Conservation (phyloP, 2,329 filamentous ascomycete species). For the Monilinia polystroma region DNA sequence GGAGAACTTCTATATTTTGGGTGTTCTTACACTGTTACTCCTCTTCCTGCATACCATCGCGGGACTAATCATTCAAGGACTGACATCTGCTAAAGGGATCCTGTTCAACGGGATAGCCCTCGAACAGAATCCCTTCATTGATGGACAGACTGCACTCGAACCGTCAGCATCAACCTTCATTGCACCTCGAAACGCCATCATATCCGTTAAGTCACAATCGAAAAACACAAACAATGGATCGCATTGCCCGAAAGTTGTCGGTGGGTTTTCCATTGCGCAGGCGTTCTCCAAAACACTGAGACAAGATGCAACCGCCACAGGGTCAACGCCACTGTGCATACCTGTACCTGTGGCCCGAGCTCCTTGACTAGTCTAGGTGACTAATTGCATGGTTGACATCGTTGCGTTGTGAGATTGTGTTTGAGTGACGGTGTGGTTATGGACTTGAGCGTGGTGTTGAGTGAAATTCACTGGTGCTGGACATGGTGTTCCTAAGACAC, state of each 20-base stretch:
- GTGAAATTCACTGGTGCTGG: background rate
- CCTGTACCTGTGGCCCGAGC: background rate
- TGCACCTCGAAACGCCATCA: constrained; percentile 7
- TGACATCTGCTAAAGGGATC: background rate
- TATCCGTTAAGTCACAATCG: constrained; percentile 8
- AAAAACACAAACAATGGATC: constrained; percentile 11
- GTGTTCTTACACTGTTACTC: background rate
- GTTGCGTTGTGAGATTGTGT: background rate
- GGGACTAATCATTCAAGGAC: background rate
- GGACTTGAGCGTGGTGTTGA: background rate
- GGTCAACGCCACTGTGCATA: background rate
- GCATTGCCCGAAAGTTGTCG: constrained; percentile 7
- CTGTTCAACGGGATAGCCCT: background rate
- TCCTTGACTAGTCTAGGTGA: background rate
- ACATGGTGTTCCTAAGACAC: constrained; percentile 5
- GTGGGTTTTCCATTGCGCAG: background rate
- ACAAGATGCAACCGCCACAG: background rate
- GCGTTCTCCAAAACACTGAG: constrained; percentile 13
- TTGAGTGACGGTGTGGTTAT: background rate
- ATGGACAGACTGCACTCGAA: background rate
- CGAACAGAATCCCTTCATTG: constrained; percentile 12
- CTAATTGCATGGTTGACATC: background rate
- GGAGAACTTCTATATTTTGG: background rate
- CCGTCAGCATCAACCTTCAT: constrained; percentile 2
- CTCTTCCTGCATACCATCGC: too few species aligned